Percentiles rank a stretch among this genome's conserved stretches.
phyloP scores from a whole-genome alignment of 106 monocot species.

The Narthecium ossifragum region DNA sequence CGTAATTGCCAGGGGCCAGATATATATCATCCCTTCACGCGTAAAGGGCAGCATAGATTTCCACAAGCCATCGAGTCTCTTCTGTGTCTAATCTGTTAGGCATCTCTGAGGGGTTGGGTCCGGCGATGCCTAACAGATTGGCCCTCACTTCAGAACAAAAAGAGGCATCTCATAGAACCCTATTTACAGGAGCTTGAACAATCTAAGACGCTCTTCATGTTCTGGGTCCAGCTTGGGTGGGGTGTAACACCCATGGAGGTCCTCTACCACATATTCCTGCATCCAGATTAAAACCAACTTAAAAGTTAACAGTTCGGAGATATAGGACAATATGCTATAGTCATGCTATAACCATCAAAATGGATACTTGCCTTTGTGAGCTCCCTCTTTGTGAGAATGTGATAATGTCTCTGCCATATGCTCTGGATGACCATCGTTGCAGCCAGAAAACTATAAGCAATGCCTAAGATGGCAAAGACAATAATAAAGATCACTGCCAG shows the following conservation, averaged over 20 bases:
- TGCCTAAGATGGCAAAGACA: conserved; percentile 86
- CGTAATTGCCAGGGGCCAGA: too few species aligned
- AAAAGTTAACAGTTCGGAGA: too few species aligned
- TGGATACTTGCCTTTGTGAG: conserved; percentile 66
- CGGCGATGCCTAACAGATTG: too few species aligned
- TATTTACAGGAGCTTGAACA: conserved; percentile 67
- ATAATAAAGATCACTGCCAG: conserved; percentile 75
- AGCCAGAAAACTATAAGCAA: conserved; percentile 87
- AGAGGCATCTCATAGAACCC: too few species aligned
- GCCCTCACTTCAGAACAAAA: too few species aligned
- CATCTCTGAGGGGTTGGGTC: too few species aligned
- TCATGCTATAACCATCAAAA: not conserved
- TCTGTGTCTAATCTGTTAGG: too few species aligned
- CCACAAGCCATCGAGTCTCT: too few species aligned
- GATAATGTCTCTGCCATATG: conserved; percentile 98
- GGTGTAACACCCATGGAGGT: conserved; percentile 73
- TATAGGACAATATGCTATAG: too few species aligned
- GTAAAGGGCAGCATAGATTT: too few species aligned
- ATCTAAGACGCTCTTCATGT: conserved; percentile 69
- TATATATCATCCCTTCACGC: too few species aligned
- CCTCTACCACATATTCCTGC: conserved; percentile 94
- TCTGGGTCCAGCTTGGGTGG: conserved; percentile 79
- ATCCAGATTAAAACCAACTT: not conserved
- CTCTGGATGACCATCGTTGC: conserved; percentile 92
- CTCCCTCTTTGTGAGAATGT: conserved; percentile 93